phyloP scores from a whole-genome alignment of 23 red algal genomes.

The Agarophyton chilense region DNA sequence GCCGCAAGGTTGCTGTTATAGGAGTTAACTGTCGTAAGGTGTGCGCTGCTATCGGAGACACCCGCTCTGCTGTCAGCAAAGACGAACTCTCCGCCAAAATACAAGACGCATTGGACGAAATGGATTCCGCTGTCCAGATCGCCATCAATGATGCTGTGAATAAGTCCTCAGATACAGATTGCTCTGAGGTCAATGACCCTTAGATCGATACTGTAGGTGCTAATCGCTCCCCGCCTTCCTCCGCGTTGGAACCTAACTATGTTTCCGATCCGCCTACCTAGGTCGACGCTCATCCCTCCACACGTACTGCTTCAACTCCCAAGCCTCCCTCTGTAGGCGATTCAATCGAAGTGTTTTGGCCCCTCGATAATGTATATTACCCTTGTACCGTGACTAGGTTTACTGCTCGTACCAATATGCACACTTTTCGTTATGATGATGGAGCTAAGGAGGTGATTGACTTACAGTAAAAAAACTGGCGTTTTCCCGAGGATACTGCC shows the following conservation, averaged over 20 bases:
- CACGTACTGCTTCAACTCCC: too few relatives aligned
- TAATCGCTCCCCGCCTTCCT: too few relatives aligned
- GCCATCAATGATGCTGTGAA: background rate
- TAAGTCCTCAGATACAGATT: background rate
- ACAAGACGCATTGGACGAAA: slow-evolving; percentile 4
- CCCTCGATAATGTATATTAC: background rate
- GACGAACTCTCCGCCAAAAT: slow-evolving; percentile 5
- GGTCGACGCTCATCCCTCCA: background rate
- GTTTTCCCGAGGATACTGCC: background rate
- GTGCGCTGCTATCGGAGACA: slow-evolving; percentile 23
- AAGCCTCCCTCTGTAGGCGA: background rate
- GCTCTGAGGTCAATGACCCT: background rate
- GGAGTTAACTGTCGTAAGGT: background rate
- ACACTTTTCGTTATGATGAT: slow-evolving; percentile 23
- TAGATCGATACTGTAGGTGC: too few relatives aligned
- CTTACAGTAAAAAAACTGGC: slow-evolving; percentile 20
- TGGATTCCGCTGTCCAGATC: background rate
- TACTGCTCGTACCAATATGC: background rate
- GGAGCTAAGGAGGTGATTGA: slow-evolving; percentile 1
- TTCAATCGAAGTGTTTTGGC: background rate
- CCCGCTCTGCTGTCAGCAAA: slow-evolving; percentile 19
- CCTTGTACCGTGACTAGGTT: background rate
- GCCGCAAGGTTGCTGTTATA: slow-evolving; percentile 11
- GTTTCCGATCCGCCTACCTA: background rate
- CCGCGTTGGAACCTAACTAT: too few relatives aligned